Evolutionary conservation across 1,139 yeast species (phyloP), one percentile per base, ranked within the genome.

Genomic region (Magnusiomyces ingens): DNA sequence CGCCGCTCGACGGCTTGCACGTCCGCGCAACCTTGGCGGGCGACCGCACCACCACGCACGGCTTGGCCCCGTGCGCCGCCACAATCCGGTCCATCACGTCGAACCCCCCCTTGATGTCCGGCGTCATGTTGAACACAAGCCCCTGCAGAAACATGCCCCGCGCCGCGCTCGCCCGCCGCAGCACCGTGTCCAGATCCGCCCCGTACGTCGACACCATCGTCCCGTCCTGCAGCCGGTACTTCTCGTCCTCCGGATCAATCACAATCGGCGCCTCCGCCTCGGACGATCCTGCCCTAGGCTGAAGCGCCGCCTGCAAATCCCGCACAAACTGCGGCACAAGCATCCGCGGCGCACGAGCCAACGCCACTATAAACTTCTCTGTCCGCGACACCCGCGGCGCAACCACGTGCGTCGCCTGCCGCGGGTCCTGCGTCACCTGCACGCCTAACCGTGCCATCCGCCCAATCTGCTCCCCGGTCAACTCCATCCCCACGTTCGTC

Each of bases 381-480:
- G 98, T 93, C 59, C 98, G 77, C 61, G 85, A 68, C 12, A 85
- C 76, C 57, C 82, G 81, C 1, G 97, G 96, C 0, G 97, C 93
- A 17, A 91, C 67, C 12, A 74, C 55, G 40, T 67, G 64, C 0
- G 70, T 64, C 2, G 71, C 71, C 2, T 47, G 58, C 2, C 54
- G 55, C 1, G 71, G 66, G n/a, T 66, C 64, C 21, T 64, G 65
- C 10, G 64, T 67, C 13, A 67, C 51, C 26, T 57, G 54, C 22
- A 73, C 61, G 1, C 70, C 69, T 12, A 71, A 49, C 17, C 29
- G 45, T 36, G 48, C 15, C 13, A n/a, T 17, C 8, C 32, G 8
- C 8, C 8, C 4, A 26, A 26, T 26, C 8, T 26, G 32, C 8
- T 26, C 32, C 32, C 8, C 32, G 8, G 32, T 26, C 8, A 26